These are phyloP conservation scores for Iodosphaeria phyllophila DNA, from an alignment of 2,329 filamentous ascomycete genomes.

Conservation along the genomic window DNA sequence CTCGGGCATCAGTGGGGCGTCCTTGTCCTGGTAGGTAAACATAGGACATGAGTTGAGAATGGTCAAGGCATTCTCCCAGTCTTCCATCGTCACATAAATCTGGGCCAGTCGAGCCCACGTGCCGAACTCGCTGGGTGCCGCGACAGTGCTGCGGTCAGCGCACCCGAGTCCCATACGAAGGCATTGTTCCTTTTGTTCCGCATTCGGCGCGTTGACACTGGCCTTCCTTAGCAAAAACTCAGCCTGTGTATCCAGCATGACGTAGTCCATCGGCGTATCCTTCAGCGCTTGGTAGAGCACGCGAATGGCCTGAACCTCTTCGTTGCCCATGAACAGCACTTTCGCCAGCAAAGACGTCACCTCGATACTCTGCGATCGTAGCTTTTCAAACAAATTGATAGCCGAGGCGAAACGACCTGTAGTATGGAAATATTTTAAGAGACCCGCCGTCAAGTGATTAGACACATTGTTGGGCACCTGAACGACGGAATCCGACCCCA, in stretches of 20 bases:
- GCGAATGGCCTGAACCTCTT: constrained; percentile 89
- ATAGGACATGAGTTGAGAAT: constrained; percentile 97
- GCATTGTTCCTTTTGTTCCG: constrained; percentile 43
- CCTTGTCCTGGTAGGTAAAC: constrained; percentile 99
- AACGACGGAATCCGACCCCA: constrained; percentile 91
- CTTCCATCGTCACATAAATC: constrained; percentile 83
- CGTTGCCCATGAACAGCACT: constrained; percentile 84
- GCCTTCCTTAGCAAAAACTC: constrained; percentile 83
- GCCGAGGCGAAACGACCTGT: constrained; percentile 88
- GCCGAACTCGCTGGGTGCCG: constrained; percentile 89
- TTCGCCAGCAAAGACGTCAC: constrained; percentile 84
- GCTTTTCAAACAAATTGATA: constrained; percentile 94
- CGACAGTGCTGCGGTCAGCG: constrained; percentile 84
- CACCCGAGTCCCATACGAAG: constrained; percentile 78
- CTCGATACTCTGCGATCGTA: constrained; percentile 76
- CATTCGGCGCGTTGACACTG: constrained; percentile 26
- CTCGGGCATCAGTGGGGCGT: constrained; percentile 85
- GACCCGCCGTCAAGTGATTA: constrained; percentile 85
- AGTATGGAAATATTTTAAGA: constrained; percentile 87
- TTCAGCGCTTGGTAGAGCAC: constrained; percentile 76
- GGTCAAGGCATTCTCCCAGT: constrained; percentile 89
- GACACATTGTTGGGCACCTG: constrained; percentile 95
- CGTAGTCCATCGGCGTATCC: constrained; percentile 92
- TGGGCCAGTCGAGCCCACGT: constrained; percentile 91
- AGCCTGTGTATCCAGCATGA: constrained; percentile 86